Evolutionary conservation across 2,329 filamentous ascomycete genomes (phyloP).

Genomic region (Penicillium italicum): DNA sequence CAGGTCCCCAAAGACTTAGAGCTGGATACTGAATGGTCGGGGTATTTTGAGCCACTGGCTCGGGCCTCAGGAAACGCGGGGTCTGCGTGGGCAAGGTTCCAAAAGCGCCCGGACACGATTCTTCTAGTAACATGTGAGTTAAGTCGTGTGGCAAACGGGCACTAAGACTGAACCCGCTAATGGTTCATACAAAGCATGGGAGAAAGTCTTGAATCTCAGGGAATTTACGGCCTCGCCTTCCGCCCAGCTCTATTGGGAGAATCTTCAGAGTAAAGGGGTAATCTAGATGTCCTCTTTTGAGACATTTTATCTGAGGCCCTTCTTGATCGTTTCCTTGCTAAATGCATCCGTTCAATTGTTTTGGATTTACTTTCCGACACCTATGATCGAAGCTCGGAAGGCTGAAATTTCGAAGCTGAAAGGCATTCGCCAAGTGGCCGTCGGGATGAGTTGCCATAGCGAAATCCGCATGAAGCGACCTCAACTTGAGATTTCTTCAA

Average conservation of each 20-base stretch:
- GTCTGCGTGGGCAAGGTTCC: background rate
- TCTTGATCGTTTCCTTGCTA: too few relatives aligned
- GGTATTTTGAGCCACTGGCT: background rate
- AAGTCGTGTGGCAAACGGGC: background rate
- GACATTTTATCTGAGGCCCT: background rate
- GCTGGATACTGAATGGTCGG: background rate
- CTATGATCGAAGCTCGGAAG: slow-evolving; percentile 1
- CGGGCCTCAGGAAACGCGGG: background rate
- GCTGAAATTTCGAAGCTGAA: background rate
- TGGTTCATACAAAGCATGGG: background rate
- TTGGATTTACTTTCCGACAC: slow-evolving; percentile 8
- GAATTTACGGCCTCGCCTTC: slow-evolving; percentile 5
- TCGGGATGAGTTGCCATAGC: too few relatives aligned
- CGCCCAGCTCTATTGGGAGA: slow-evolving; percentile 4
- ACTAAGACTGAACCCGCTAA: background rate
- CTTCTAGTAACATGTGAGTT: background rate
- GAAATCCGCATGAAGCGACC: too few relatives aligned
- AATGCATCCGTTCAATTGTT: background rate
- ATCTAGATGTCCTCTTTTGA: background rate
- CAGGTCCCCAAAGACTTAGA: background rate
- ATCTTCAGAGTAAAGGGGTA: background rate
- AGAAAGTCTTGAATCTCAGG: background rate
- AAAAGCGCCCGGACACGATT: background rate
- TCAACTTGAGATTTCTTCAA: too few relatives aligned
- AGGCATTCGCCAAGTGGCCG: too few relatives aligned